These are phyloP conservation scores for Pinus tabuliformis DNA, from an alignment of 75 land plant genomes.

Conservation along the genomic window DNA sequence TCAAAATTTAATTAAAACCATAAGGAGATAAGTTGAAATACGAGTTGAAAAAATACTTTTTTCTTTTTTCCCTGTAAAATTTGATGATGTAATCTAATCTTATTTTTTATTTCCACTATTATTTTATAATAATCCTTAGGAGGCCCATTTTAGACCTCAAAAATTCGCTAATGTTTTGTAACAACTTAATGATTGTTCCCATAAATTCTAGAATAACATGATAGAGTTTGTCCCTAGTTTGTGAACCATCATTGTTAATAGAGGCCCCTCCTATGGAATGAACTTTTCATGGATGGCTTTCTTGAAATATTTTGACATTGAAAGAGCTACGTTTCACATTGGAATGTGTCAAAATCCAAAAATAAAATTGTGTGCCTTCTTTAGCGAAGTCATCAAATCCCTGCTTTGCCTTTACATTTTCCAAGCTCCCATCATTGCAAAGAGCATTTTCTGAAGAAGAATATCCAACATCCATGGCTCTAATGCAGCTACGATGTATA, in stretches of 20 bases:
- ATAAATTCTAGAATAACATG: conserved; percentile 21
- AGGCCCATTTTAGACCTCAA: too few relatives aligned
- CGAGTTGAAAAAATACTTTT: too few relatives aligned
- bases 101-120: too few relatives aligned
- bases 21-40: too few relatives aligned
- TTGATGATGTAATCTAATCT: too few relatives aligned
- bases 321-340: conserved; percentile 29
- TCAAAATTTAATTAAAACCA: too few relatives aligned
- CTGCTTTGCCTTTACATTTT: not conserved
- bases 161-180: too few relatives aligned
- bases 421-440: not conserved
- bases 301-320: conserved; percentile 28
- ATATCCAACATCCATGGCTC: conserved; percentile 74
- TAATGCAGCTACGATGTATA: conserved; percentile 23
- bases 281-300: conserved; percentile 10
- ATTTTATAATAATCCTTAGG: too few relatives aligned
- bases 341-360: conserved; percentile 8
- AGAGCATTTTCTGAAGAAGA: conserved; percentile 18
- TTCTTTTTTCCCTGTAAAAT: too few relatives aligned
- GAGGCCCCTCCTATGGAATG: not conserved
- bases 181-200: conserved; percentile 19
- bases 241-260: conserved; percentile 12
- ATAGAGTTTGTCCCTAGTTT: conserved; percentile 1
- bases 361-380: conserved; percentile 1
- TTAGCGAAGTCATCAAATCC: conserved; percentile 4